Evolutionary conservation across 1,284 basidiomycete genomes (phyloP).

Genomic region (Ceratobasidium papillatum): DNA sequence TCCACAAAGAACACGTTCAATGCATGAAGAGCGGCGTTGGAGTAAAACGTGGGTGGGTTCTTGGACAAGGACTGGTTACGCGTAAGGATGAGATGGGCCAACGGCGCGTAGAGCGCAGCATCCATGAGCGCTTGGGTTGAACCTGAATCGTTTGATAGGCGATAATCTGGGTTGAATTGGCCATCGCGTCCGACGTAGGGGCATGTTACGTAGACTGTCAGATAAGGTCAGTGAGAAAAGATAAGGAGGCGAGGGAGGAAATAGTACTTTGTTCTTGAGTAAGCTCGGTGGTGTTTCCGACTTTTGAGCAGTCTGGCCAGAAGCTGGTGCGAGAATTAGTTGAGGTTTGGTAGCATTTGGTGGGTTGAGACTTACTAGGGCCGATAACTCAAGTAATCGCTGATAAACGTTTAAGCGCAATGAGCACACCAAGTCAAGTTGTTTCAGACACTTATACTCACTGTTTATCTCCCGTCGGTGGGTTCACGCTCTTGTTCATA

Average conservation of each 20-base stretch:
- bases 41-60: conserved; percentile 12
- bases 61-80: conserved; percentile 40
- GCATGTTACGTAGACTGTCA: conserved; percentile 46
- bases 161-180: conserved; percentile 52
- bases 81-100: conserved; percentile 48
- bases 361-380: conserved; percentile 39
- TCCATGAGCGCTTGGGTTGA: conserved; percentile 50
- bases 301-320: conserved; percentile 45
- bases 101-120: conserved; percentile 50
- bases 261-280: conserved; percentile 40
- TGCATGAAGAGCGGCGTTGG: conserved; percentile 13
- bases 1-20: conserved; percentile 48
- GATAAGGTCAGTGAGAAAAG: background rate
- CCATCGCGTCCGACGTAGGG: conserved; percentile 50
- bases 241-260: background rate
- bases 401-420: background rate
- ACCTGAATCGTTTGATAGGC: conserved; percentile 49
- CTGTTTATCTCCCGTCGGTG: conserved; percentile 47
- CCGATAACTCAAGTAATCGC: conserved; percentile 45
- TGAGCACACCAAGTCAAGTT: background rate
- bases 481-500: conserved; percentile 50
- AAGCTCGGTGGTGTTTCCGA: conserved; percentile 45
- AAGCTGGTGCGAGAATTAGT: conserved; percentile 22
- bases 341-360: background rate
- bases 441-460: background rate